A percentile compares a stretch with the other conserved stretches of the same genome.
Conservation (phyloP, 352 stramenopile genomes). For the Halophytophthora polymorphica region DNA sequence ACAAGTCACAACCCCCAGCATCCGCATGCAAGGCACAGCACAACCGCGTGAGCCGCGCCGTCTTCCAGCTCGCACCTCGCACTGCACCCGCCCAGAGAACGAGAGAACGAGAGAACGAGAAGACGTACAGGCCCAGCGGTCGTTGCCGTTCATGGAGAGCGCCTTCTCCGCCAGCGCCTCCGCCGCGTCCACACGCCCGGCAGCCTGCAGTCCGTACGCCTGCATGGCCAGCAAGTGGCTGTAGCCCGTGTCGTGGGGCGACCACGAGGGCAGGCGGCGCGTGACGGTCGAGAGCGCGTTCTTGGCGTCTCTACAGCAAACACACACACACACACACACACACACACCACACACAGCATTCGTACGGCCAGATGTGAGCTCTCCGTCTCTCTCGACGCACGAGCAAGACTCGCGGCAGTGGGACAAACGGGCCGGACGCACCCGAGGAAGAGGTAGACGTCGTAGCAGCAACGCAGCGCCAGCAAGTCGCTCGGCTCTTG, state of each 20-base stretch:
- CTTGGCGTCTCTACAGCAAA: conserved; percentile 52
- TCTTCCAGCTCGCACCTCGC: too few relatives aligned
- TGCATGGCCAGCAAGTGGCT: conserved; percentile 81
- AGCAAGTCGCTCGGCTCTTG: conserved; percentile 67
- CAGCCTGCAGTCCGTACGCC: conserved; percentile 73
- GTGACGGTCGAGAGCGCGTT: conserved; percentile 76
- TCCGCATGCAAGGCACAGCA: too few relatives aligned
- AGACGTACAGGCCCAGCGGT: conserved; percentile 81
- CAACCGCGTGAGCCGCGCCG: too few relatives aligned
- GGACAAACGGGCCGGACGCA: conserved; percentile 23
- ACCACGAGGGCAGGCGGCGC: conserved; percentile 72
- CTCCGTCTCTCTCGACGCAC: not conserved
- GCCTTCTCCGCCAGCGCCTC: conserved; percentile 71
- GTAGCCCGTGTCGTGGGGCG: conserved; percentile 69
- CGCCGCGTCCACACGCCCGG: conserved; percentile 61
- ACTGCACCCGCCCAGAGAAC: too few relatives aligned
- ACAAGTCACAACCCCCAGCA: not conserved
- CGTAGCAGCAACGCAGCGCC: conserved; percentile 72
- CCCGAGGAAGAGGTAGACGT: conserved; percentile 80
- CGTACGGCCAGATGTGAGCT: too few relatives aligned
- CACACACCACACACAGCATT: not conserved
- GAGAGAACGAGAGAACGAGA: not conserved
- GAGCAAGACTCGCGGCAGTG: not conserved
- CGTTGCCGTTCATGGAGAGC: conserved; percentile 83
- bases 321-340: not conserved